phyloP scores from a whole-genome alignment of 176 grass and related monocot genomes.

The Rhynchospora pubera region DNA sequence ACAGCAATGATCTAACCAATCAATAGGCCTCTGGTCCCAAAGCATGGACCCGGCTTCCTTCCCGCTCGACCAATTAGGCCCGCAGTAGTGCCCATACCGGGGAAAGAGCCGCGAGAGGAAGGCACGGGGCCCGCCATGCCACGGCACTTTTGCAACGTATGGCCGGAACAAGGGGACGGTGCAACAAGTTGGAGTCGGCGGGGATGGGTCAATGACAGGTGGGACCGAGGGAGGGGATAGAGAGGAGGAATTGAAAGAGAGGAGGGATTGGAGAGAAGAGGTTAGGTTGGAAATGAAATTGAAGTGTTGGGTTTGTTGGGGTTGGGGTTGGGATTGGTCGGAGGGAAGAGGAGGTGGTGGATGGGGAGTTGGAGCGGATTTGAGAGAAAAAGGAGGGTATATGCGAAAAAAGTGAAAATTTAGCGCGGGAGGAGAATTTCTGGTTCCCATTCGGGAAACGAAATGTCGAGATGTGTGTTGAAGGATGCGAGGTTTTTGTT shows the following conservation, averaged over 20 bases:
- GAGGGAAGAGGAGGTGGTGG: neutral
- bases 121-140: conserved; percentile 67
- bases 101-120: conserved; percentile 81
- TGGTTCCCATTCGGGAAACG: neutral
- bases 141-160: conserved; percentile 84
- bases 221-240: neutral
- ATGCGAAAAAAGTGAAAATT: conserved; percentile 28
- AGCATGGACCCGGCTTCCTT: conserved; percentile 81
- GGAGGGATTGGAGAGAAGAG: neutral
- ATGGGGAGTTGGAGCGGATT: conserved; percentile 30
- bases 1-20: conserved; percentile 97
- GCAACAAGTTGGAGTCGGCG: conserved; percentile 50
- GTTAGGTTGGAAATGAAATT: conserved; percentile 40
- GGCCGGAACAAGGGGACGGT: conserved; percentile 77
- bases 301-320: conserved; percentile 13
- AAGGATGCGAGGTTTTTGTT: neutral
- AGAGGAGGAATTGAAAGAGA: neutral
- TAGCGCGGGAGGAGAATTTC: conserved; percentile 2
- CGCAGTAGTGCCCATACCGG: conserved; percentile 93
- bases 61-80: conserved; percentile 95
- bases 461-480: neutral
- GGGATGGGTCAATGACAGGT: conserved; percentile 18
- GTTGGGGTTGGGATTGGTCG: neutral
- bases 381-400: conserved; percentile 36
- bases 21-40: conserved; percentile 76